phyloP scores from a whole-genome alignment of 257 asterid genomes.

The Cordia subcordata region DNA sequence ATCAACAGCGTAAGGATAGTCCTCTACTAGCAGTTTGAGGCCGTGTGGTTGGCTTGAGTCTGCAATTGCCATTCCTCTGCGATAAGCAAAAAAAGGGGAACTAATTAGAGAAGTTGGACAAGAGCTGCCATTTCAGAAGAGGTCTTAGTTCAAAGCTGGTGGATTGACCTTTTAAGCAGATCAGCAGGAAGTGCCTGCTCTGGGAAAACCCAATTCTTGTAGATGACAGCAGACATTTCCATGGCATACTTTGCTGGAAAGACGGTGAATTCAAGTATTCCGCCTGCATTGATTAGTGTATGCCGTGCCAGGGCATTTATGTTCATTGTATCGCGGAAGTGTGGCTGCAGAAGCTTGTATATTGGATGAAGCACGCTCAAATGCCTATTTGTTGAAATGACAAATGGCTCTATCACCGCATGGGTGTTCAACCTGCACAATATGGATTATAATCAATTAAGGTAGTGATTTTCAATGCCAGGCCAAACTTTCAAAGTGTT shows the following conservation, averaged over 20 bases:
- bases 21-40: conserved; percentile 24
- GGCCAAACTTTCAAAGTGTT: not conserved
- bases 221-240: conserved; percentile 49
- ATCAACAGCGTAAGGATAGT: conserved; percentile 33
- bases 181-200: conserved; percentile 69
- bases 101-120: not conserved
- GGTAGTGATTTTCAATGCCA: too few species aligned
- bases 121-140: too few species aligned
- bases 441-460: not conserved
- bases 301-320: conserved; percentile 61
- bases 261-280: conserved; percentile 44
- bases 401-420: conserved; percentile 60
- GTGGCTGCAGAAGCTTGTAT: conserved; percentile 55
- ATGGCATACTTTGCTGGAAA: conserved; percentile 48
- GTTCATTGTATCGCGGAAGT: conserved; percentile 67
- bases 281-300: conserved; percentile 49
- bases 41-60: conserved; percentile 26
- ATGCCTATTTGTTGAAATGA: conserved; percentile 59
- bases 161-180: conserved; percentile 46
- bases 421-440: conserved; percentile 49
- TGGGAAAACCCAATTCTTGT: conserved; percentile 47
- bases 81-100: conserved; percentile 1
- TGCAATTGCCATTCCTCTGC: conserved; percentile 31
- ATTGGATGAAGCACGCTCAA: conserved; percentile 62
- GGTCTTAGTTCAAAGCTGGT: too few species aligned